Base-by-base conservation (phyloP, 805 yeast genomes). In the Yarrowia sp. region DNA sequence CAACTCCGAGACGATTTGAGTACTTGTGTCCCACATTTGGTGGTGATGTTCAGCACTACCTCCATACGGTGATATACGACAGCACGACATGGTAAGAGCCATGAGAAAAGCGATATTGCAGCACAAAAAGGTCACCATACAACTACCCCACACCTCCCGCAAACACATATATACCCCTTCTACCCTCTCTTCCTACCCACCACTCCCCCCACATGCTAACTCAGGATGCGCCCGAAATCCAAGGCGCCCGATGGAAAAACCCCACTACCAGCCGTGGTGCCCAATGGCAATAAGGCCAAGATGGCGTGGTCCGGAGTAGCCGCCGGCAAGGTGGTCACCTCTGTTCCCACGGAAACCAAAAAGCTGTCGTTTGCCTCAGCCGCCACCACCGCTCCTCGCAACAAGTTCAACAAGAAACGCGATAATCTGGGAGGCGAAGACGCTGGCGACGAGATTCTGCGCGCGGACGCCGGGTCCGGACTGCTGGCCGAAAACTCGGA, bases 221-320 rank as follows among this genome's bases (percentile, higher is more conserved):
- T 8, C 64, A 58, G 64, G 64, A 58, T 58, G 64, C 64, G 64
- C 40, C 64, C 64, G 50, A 58, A 58, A 58, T 42, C 64, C 43
- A 58, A 58, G 50, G 64, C 64, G 17, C 64, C 64, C 40, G 64
- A 58, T 17, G 64, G 64, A 30, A 58, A 58, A 19, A 58, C 64
- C 7, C 64, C 64, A 43, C 50, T 58, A n/a, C 64, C 64, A 1
- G 40, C 64, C 7, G 64, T 58, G 50, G 64, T 58, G n/a, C 64
- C 64, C 64, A 58, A 58, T 14, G 64, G 64, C 50, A 10, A 42
- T 33, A 61, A 61, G 50, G 52, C 68, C 49, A 66, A 66, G 24
- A 36, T 56, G 44, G 68, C 66, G 38, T 66, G 68, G 68, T 56
- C 68, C 42, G 65, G 66, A 1, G 68, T 66, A 1, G 68, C 68